Conservation (phyloP, 106 monocot species). For the Allium cepa region DNA sequence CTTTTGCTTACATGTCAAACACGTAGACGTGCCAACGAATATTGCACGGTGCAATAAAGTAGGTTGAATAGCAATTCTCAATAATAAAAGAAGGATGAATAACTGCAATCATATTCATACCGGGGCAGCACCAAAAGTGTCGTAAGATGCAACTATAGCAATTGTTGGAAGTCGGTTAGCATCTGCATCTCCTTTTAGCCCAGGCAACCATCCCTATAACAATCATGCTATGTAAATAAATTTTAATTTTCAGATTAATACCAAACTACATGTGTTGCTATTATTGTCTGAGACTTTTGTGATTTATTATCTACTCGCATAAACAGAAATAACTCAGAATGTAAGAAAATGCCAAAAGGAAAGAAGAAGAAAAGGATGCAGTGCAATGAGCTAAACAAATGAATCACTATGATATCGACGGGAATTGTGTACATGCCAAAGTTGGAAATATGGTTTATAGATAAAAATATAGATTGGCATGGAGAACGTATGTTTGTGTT, state of each 20-base stretch:
- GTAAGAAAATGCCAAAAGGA: constrained; percentile 2
- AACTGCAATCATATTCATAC: constrained; percentile 28
- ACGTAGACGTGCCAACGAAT: too few relatives aligned
- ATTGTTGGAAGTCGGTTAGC: constrained; percentile 88
- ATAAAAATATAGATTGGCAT: not conserved
- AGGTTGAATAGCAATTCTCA: too few relatives aligned
- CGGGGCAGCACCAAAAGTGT: constrained; percentile 97
- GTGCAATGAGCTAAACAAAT: constrained; percentile 4
- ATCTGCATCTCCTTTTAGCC: constrained; percentile 72
- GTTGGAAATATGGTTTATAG: not conserved
- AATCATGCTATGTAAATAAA: too few relatives aligned
- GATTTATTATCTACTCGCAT: not conserved
- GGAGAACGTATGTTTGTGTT: not conserved
- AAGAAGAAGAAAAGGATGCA: not conserved
- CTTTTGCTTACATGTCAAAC: too few relatives aligned
- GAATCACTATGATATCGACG: not conserved
- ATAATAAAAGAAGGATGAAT: not conserved
- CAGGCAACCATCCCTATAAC: constrained; percentile 87
- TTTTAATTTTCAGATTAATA: too few relatives aligned
- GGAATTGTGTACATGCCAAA: not conserved
- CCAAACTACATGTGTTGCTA: too few relatives aligned
- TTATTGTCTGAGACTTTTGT: not conserved
- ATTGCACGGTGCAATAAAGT: too few relatives aligned
- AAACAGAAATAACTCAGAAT: not conserved
- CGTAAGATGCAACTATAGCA: constrained; percentile 95